Conservation (phyloP, 2,329 filamentous ascomycete genomes). For the Arthroderma uncinatum region DNA sequence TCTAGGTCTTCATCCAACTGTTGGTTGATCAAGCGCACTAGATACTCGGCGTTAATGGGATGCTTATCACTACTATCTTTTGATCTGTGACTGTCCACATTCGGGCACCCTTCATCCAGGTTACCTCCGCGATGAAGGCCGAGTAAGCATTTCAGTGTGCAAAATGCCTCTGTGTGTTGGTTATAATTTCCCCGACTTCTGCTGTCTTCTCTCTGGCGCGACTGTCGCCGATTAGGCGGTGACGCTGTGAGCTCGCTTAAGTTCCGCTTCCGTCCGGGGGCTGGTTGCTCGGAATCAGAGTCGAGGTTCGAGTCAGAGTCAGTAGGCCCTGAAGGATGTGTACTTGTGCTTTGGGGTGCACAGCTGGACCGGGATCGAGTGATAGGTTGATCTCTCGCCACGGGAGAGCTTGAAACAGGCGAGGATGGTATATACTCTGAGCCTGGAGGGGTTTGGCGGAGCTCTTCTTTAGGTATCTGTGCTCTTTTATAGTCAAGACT, state of each 20-base stretch:
- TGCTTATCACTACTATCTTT: conserved; percentile 13
- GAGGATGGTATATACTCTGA: conserved; percentile 19
- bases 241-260: no score
- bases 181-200: no score
- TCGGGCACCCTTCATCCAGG: conserved; percentile 21
- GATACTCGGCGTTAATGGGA: conserved; percentile 12
- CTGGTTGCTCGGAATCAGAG: no score
- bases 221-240: no score
- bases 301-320: conserved; percentile 14
- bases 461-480: conserved; percentile 16
- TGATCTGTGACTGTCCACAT: conserved; percentile 17
- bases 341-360: conserved; percentile 10
- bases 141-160: conserved; percentile 22
- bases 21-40: conserved; percentile 18
- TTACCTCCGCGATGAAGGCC: conserved; percentile 16
- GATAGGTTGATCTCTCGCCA: conserved; percentile 11
- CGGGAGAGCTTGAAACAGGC: conserved; percentile 11
- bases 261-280: no score
- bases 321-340: conserved; percentile 2
- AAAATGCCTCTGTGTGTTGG: conserved; percentile 17
- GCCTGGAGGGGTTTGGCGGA: conserved; percentile 14
- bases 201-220: no score
- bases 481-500: conserved; percentile 16
- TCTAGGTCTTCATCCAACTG: conserved; percentile 20
- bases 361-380: conserved; percentile 17